Percentiles rank a stretch among this genome's conserved stretches.
Conservation (phyloP, 495 filamentous ascomycete species). For the Tuber magnatum region DNA sequence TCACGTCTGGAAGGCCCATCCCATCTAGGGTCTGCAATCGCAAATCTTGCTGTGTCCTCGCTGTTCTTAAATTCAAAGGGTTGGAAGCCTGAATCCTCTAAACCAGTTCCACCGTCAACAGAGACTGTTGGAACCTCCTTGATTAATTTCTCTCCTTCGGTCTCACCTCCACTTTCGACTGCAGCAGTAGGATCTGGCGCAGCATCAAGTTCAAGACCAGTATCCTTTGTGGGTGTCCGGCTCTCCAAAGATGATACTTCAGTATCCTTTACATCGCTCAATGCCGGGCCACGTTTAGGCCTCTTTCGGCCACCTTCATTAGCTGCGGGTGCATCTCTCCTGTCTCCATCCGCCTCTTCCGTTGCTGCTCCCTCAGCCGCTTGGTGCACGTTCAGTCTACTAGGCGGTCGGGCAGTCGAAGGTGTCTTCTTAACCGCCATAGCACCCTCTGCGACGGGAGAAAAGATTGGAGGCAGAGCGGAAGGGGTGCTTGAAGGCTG, state of each 20-base stretch:
- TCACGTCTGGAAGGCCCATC: constrained; percentile 25
- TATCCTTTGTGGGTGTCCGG: constrained; percentile 17
- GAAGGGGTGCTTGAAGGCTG: constrained; percentile 46
- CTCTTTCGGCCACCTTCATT: constrained; percentile 34
- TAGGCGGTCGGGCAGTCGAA: constrained; percentile 67
- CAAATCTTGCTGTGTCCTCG: constrained; percentile 28
- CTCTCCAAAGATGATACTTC: constrained; percentile 34
- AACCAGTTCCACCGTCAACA: constrained; percentile 16
- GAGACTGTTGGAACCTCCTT: constrained; percentile 16
- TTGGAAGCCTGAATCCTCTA: constrained; percentile 19
- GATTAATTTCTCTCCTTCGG: constrained; percentile 20
- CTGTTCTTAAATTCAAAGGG: constrained; percentile 29
- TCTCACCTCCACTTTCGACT: constrained; percentile 28
- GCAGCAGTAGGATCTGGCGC: constrained; percentile 11
- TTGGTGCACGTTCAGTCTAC: constrained; percentile 22
- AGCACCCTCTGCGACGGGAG: constrained; percentile 58
- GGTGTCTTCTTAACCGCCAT: constrained; percentile 63
- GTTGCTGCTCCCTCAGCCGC: constrained; percentile 12
- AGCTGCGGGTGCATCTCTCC: constrained; percentile 22
- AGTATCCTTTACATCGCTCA: constrained; percentile 25
- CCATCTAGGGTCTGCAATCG: constrained; percentile 27
- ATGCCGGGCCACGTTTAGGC: constrained; percentile 32
- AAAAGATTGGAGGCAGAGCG: constrained; percentile 54
- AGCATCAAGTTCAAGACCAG: constrained; percentile 16
- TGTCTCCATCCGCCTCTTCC: constrained; percentile 25